These are phyloP conservation scores for Suillus subalutaceus DNA, from an alignment of 768 basidiomycete species.

Conservation along the genomic window DNA sequence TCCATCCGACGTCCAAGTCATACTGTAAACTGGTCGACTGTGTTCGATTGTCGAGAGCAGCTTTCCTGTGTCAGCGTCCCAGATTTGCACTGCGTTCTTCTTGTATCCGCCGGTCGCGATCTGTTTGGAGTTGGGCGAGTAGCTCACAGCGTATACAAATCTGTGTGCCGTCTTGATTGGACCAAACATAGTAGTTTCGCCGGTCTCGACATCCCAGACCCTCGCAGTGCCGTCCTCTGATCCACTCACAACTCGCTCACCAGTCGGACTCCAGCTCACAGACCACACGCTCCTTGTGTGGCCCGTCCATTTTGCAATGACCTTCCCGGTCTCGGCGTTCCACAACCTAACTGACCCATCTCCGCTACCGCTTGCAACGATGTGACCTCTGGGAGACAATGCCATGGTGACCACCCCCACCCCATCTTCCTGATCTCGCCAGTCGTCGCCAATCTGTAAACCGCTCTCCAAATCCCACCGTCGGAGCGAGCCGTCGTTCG, in stretches of 20 bases:
- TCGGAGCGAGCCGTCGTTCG: slow-evolving; percentile 3
- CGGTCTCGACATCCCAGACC: not conserved
- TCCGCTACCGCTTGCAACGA: not conserved
- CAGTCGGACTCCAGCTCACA: not conserved
- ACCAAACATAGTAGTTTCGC: not conserved
- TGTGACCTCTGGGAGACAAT: not conserved
- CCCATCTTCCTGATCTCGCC: not conserved
- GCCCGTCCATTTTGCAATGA: not conserved
- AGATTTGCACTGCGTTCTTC: not conserved
- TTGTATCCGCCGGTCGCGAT: not conserved
- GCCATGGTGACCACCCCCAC: not conserved
- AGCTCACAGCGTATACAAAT: not conserved
- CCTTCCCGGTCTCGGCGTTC: not conserved
- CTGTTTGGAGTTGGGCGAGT: not conserved
- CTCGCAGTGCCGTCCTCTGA: not conserved
- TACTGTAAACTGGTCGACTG: slow-evolving; percentile 4
- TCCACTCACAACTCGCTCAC: not conserved
- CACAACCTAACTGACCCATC: not conserved
- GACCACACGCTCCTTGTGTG: not conserved
- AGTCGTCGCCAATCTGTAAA: not conserved
- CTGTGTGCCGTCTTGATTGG: not conserved
- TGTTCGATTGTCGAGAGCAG: slow-evolving; percentile 4
- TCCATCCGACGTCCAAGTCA: not conserved
- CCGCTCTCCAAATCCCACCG: not conserved
- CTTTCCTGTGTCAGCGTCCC: not conserved